These are phyloP conservation scores for Hericium rajendrae DNA, from an alignment of 768 basidiomycete genomes.

Conservation along the genomic window DNA sequence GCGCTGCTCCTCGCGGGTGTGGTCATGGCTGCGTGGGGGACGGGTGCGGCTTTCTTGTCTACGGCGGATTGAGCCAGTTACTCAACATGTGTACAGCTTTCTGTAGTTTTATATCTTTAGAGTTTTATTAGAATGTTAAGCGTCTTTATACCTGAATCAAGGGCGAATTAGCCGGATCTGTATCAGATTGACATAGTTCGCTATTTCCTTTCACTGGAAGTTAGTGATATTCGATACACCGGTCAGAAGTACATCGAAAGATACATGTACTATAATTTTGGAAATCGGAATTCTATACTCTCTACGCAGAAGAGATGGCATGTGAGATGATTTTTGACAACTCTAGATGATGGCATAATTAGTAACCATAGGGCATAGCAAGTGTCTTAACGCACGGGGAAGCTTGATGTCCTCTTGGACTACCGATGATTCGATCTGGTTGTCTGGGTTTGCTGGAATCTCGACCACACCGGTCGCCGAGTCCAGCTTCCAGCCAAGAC, in stretches of 20 bases:
- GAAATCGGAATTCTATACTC: slow-evolving; percentile 2
- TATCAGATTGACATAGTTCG: no score
- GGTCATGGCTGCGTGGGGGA: slow-evolving; percentile 74
- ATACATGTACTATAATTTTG: background rate
- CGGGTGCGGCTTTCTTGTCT: slow-evolving; percentile 49
- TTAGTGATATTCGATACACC: no score
- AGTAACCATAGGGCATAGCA: slow-evolving; percentile 1
- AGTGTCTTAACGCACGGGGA: slow-evolving; percentile 46
- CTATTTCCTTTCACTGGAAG: no score
- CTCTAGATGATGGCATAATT: slow-evolving; percentile 32
- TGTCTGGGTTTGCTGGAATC: slow-evolving; percentile 78
- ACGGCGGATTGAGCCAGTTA: slow-evolving; percentile 6
- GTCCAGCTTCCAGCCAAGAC: slow-evolving; percentile 61
- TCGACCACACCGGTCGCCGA: slow-evolving; percentile 43
- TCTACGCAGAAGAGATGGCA: slow-evolving; percentile 44
- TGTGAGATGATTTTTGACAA: slow-evolving; percentile 70
- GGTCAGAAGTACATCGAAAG: no score
- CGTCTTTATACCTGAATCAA: background rate
- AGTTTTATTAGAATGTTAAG: background rate
- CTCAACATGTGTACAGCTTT: background rate
- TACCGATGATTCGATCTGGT: slow-evolving; percentile 78
- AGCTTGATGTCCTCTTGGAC: slow-evolving; percentile 78
- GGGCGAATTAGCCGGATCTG: no score
- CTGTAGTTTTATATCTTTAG: background rate
- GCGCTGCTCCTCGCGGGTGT: slow-evolving; percentile 40